phyloP scores from a whole-genome alignment of 768 basidiomycete genomes.

The Lentinula aciculospora region DNA sequence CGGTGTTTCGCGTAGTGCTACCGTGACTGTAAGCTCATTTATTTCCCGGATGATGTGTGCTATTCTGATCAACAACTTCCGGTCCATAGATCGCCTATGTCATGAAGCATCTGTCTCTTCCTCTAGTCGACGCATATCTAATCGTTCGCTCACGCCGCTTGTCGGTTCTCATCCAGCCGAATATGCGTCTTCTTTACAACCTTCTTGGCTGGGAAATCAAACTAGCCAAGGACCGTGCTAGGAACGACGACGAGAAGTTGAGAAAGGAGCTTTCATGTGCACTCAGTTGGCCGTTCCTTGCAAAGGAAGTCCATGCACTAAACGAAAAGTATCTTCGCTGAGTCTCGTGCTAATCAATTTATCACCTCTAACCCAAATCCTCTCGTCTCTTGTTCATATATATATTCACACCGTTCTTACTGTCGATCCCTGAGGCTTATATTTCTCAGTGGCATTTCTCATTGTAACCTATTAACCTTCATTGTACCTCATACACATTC shows the following conservation, averaged over 20 bases:
- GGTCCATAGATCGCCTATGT: constrained; percentile 80
- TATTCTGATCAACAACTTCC: not conserved
- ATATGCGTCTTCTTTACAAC: constrained; percentile 93
- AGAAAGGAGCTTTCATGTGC: constrained; percentile 59
- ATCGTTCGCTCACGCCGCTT: constrained; percentile 86
- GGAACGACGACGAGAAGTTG: constrained; percentile 41
- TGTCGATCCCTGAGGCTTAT: not conserved
- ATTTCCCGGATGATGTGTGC: not conserved
- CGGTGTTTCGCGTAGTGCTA: constrained; percentile 94
- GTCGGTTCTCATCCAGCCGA: constrained; percentile 91
- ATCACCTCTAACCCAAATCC: not conserved
- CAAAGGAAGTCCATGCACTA: constrained; percentile 77
- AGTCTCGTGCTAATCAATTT: not conserved
- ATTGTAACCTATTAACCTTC: not conserved
- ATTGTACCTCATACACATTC: not conserved
- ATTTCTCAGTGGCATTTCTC: not conserved
- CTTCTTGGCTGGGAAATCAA: constrained; percentile 92
- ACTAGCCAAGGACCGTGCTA: constrained; percentile 73
- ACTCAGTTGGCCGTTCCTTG: constrained; percentile 80
- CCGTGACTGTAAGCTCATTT: constrained; percentile 65
- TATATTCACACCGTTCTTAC: not conserved
- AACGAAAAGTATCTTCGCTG: constrained; percentile 72
- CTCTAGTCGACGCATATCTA: constrained; percentile 90
- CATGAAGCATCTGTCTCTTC: constrained; percentile 84
- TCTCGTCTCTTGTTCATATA: no score